Conservation (phyloP, 306 rosid genomes). For the Corylus americana region DNA sequence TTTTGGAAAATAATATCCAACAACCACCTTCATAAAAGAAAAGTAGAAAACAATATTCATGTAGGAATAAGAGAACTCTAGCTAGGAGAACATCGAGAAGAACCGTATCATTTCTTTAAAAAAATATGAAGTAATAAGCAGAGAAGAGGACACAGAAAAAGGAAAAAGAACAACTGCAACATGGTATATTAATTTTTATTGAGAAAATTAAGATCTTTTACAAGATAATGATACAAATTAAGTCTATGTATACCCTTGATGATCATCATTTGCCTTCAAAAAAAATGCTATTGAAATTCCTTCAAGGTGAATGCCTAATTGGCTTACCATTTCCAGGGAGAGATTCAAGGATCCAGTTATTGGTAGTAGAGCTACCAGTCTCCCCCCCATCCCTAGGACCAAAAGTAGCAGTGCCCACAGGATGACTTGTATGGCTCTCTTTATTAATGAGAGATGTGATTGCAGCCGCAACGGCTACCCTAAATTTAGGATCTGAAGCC, state of each 20-base stretch:
- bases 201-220: background rate
- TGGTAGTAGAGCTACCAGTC: constrained; percentile 33
- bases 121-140: background rate
- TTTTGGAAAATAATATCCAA: too few species aligned
- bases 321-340: constrained; percentile 46
- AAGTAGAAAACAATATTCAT: too few species aligned
- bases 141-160: background rate
- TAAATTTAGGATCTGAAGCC: constrained; percentile 89
- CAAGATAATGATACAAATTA: background rate
- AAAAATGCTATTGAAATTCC: background rate
- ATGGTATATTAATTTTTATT: background rate
- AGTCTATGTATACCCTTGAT: background rate
- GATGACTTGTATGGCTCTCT: constrained; percentile 42
- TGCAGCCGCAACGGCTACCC: constrained; percentile 90
- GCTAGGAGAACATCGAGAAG: too few species aligned
- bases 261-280: background rate
- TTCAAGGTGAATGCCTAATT: constrained; percentile 28
- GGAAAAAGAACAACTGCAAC: background rate
- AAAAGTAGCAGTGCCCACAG: constrained; percentile 19
- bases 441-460: constrained; percentile 68
- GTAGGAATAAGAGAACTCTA: too few species aligned
- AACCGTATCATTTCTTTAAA: too few species aligned
- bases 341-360: constrained; percentile 50
- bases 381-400: constrained; percentile 41
- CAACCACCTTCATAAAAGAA: too few species aligned